Evolutionary conservation across 202 grass and related monocot genomes (phyloP).

Genomic region (Brachypodium distachyon): DNA sequence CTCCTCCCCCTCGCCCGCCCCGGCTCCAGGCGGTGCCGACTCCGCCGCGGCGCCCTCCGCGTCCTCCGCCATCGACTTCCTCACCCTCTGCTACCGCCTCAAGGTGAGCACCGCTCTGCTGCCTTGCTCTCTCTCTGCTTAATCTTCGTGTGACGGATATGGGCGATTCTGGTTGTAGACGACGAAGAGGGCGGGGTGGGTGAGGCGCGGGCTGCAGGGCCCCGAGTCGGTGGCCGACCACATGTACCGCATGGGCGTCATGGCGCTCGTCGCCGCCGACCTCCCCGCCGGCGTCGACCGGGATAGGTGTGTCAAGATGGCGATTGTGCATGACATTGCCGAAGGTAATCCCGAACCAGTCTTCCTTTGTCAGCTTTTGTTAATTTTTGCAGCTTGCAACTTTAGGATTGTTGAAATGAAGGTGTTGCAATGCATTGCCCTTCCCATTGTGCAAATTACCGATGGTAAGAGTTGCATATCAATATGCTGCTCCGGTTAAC

Average conservation of each 20-base stretch:
- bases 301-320: conserved; percentile 94
- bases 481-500: neutral
- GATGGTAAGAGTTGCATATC: neutral
- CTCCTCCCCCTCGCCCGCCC: conserved; percentile 15
- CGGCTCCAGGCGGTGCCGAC: neutral
- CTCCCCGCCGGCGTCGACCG: conserved; percentile 73
- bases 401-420: neutral
- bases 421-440: neutral
- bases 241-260: conserved; percentile 98
- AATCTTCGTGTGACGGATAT: neutral
- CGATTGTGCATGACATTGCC: conserved; percentile 93
- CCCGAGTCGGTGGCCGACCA: conserved; percentile 94
- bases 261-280: conserved; percentile 85
- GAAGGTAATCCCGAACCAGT: conserved; percentile 43
- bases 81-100: conserved; percentile 88
- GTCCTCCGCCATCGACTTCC: conserved; percentile 71
- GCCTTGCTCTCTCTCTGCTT: neutral
- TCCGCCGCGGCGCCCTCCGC: conserved; percentile 17
- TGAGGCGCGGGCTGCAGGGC: conserved; percentile 56
- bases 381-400: neutral
- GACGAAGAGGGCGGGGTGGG: conserved; percentile 86
- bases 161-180: conserved; percentile 32
- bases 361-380: neutral
- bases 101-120: conserved; percentile 38
- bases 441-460: neutral